Evolutionary conservation across 768 basidiomycete genomes (phyloP).

Genomic region (Suillus luteus): DNA sequence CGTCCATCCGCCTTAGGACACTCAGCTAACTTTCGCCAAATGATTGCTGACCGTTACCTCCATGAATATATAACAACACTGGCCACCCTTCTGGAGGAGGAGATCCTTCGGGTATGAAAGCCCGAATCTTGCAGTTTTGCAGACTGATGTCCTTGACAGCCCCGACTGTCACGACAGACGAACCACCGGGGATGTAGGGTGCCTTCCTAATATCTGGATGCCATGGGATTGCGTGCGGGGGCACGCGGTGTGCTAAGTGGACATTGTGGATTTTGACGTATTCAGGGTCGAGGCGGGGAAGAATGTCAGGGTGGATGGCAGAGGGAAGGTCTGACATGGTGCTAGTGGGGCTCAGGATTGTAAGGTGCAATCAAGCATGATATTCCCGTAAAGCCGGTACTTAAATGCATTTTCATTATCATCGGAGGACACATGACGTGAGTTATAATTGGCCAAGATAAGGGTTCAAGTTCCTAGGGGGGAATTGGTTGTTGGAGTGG

Average conservation of each 20-base stretch:
- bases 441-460: background rate
- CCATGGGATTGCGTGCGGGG: slow-evolving; percentile 63
- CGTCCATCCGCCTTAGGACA: slow-evolving; percentile 66
- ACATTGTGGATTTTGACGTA: slow-evolving; percentile 61
- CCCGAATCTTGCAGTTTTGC: slow-evolving; percentile 54
- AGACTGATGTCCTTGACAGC: slow-evolving; percentile 51
- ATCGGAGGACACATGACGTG: background rate
- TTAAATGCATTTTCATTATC: background rate
- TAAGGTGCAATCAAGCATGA: background rate
- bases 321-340: slow-evolving; percentile 33
- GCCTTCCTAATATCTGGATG: slow-evolving; percentile 52
- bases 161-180: slow-evolving; percentile 57
- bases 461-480: background rate
- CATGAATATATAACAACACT: slow-evolving; percentile 71
- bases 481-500: too few relatives aligned
- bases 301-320: slow-evolving; percentile 62
- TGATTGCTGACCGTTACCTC: slow-evolving; percentile 43
- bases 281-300: slow-evolving; percentile 59
- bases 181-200: slow-evolving; percentile 55
- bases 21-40: slow-evolving; percentile 1
- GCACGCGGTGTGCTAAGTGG: slow-evolving; percentile 43
- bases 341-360: background rate
- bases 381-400: background rate
- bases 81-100: slow-evolving; percentile 63
- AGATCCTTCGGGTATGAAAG: slow-evolving; percentile 58